Evolutionary conservation across 2,329 filamentous ascomycete genomes (phyloP).

Genomic region (Fusarium tanahbumbuense): DNA sequence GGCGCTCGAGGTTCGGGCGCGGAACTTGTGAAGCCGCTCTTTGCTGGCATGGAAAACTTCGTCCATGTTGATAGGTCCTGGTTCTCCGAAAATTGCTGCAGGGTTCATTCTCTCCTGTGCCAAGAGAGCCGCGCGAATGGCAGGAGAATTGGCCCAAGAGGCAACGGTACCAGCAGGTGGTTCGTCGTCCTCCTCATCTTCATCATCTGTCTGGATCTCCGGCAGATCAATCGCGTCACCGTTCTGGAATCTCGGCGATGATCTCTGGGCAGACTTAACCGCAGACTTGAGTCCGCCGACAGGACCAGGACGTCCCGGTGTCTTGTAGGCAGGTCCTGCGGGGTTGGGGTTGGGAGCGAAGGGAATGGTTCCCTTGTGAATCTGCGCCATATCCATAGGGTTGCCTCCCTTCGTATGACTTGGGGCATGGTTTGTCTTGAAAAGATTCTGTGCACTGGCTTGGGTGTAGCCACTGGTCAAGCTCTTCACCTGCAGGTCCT

Average conservation of each 20-base stretch:
- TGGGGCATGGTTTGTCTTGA: constrained; percentile 76
- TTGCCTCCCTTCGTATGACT: constrained; percentile 72
- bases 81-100: constrained; percentile 86
- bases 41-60: constrained; percentile 94
- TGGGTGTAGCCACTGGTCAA: constrained; percentile 72
- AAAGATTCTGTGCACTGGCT: constrained; percentile 66
- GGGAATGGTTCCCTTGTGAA: constrained; percentile 88
- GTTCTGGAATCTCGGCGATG: constrained; percentile 87
- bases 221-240: constrained; percentile 92
- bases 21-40: constrained; percentile 86
- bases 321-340: constrained; percentile 71
- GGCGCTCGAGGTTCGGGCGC: constrained; percentile 90
- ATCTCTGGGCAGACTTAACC: constrained; percentile 70
- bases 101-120: constrained; percentile 89
- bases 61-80: constrained; percentile 91
- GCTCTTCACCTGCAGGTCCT: constrained; percentile 72
- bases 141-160: constrained; percentile 89
- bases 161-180: constrained; percentile 69
- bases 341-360: constrained; percentile 79
- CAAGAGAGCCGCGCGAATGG: constrained; percentile 78
- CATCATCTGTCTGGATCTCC: constrained; percentile 94
- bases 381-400: constrained; percentile 86
- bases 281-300: constrained; percentile 62
- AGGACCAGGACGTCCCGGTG: constrained; percentile 69
- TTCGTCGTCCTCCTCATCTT: constrained; percentile 80